Evolutionary conservation across 2,329 filamentous ascomycete species (phyloP), one percentile per base, ranked within the genome.

Genomic region (Fusarium luffae): DNA sequence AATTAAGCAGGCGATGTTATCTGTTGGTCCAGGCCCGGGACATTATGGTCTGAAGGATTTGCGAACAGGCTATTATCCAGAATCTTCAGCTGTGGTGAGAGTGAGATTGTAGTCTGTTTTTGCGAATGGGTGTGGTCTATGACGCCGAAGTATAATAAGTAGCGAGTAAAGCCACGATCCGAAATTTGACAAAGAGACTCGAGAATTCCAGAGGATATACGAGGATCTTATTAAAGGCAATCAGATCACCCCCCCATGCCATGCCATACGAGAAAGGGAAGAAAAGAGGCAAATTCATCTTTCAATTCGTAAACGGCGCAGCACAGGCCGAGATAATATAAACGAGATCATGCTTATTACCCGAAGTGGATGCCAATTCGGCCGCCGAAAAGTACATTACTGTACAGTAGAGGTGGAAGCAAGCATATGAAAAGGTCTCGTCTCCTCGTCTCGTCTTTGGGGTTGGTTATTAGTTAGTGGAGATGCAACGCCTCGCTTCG

Each of bases 331-430:
- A 57, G 40, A 28, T 11, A 47, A n/a, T 46, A 50, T 60, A 69
- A 44, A 68, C 52, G 66, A 69, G 60, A 43, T 42, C 60, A 66
- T 54, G 51, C 42, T 11, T 56, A 62, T 57, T 69, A 66, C 61
- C 48, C 46, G 63, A 56, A 54, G 59, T 49, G 50, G 46, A 19
- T 19, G 47, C 25, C 40, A 54, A 67, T 65, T 73, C 44, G 60
- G 46, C 47, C 37, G 49, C 34, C 49, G 32, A 40, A 41, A 5
- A 52, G 37, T 37, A 37, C 30, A 32, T 14, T 32, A 32, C 13
- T 14, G 30, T 27, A 40, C 25, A 52, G n/a, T 42, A 52, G 49
- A 52, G 13, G 49, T 42, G 32, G 21, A 37, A 37, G 23, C 34
- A 37, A 37, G 34, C 34, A 37, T 50, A 37, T 50, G 47, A 27